Evolutionary conservation across 2,329 filamentous ascomycete genomes (phyloP).

Genomic region (Chrysoporthe austroafricana): DNA sequence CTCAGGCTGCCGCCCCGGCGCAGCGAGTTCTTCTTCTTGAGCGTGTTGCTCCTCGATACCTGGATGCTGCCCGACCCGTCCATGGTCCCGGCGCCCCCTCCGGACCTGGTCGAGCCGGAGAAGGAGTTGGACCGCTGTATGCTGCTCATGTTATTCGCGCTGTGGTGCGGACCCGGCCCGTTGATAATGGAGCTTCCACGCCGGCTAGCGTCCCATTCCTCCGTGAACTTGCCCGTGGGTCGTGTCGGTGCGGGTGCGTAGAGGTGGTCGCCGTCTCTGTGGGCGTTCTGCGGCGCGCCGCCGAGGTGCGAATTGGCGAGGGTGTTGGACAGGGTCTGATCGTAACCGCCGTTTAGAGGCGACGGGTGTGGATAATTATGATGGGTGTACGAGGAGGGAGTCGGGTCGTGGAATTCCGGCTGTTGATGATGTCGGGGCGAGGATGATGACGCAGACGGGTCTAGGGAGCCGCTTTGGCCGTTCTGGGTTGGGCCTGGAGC

Average conservation of each 20-base stretch:
- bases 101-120: conserved; percentile 52
- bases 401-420: conserved; percentile 7
- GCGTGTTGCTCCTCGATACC: conserved; percentile 65
- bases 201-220: conserved; percentile 73
- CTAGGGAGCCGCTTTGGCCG: conserved; percentile 8
- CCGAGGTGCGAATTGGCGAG: conserved; percentile 29
- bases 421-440: conserved; percentile 16
- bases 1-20: conserved; percentile 74
- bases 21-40: conserved; percentile 87
- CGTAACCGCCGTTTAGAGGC: not conserved
- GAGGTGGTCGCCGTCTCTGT: conserved; percentile 25
- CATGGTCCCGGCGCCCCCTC: conserved; percentile 42
- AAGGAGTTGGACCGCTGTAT: conserved; percentile 67
- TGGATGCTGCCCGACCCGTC: conserved; percentile 40
- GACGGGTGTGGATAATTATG: conserved; percentile 7
- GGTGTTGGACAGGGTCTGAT: conserved; percentile 30
- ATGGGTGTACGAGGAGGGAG: conserved; percentile 7
- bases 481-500: conserved; percentile 16
- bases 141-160: conserved; percentile 29
- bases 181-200: conserved; percentile 68
- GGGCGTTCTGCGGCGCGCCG: not conserved
- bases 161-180: conserved; percentile 39
- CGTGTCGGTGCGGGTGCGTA: conserved; percentile 31
- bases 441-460: conserved; percentile 23
- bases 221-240: conserved; percentile 61